Base-by-base conservation (phyloP, 2,329 filamentous ascomycete species). In the Tolypocladium inflatum region DNA sequence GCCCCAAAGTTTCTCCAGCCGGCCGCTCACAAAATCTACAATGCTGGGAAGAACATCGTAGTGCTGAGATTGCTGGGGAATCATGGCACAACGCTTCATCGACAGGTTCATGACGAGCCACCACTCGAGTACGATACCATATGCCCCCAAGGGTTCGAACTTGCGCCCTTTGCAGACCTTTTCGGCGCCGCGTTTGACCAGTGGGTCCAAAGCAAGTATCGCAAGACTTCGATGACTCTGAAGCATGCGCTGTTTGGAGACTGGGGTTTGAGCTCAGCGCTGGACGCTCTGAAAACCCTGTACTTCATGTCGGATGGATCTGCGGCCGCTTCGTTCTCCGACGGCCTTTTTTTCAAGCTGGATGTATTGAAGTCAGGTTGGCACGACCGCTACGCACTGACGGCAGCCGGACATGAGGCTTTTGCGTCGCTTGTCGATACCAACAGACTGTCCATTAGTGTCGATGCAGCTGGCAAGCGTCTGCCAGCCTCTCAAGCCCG, bases 11-110 rank as follows among this genome's bases (percentile, higher is more conserved):
- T 96, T 63, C 78, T 97, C 5, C 83, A 86, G 43, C 80, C 86
- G 2, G 82, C 86, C 2, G 84, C 84, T 0, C 74, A 77, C 30
- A 88, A 86, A 61, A 90, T 97, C 42, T 93, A 96, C 65, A 91
- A 87, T 1, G 87, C 90, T 1, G 93, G 93, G 0, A 97, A 97
- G 72, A 95, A 88, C 65, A 86, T 94, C 57, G 84, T 94, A 1
- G 88, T 97, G 51, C 74, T 97, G n/a, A 87, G 86, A 60, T 82
- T 87, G 54, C 77, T 96, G 13, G 83, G 85, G 45, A 77, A 80
- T 57, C 77, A 81, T 60, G 69, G 76, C 54, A 64, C 72, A 54
- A 67, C 64, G 58, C 69, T 67, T 2, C 69, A 66, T 3, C 59
- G 64, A 4, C 64, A 60, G 54, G 55, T 57, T 58, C 71, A 60